Evolutionary conservation across 345 rosid species (phyloP).

Genomic region (Erucastrum elatum): DNA sequence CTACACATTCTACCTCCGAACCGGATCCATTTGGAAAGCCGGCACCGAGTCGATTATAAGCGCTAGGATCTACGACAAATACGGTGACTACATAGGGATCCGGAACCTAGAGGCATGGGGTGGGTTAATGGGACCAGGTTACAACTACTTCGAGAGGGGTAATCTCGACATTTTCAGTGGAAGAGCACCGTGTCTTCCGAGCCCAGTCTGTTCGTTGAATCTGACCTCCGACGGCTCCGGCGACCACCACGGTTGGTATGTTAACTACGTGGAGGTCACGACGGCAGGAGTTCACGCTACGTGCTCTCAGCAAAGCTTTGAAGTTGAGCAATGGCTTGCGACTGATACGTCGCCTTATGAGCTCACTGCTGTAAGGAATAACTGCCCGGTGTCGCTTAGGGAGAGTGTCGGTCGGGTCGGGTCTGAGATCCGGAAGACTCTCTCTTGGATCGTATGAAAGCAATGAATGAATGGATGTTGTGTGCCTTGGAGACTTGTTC

Average conservation of each 20-base stretch:
- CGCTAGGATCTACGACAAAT: slow-evolving; percentile 48
- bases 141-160: slow-evolving; percentile 89
- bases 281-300: slow-evolving; percentile 56
- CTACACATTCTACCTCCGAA: slow-evolving; percentile 65
- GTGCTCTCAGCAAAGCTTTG: slow-evolving; percentile 59
- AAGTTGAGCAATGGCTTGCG: slow-evolving; percentile 93
- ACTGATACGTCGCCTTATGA: slow-evolving; percentile 59
- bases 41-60: slow-evolving; percentile 77
- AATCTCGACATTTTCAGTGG: slow-evolving; percentile 91
- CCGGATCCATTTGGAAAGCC: slow-evolving; percentile 78
- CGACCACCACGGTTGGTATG: slow-evolving; percentile 78
- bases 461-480: neutral
- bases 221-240: slow-evolving; percentile 82
- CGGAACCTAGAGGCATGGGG: slow-evolving; percentile 68
- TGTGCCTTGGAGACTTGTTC: slow-evolving; percentile 10
- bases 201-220: slow-evolving; percentile 65
- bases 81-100: slow-evolving; percentile 51
- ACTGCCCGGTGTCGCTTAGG: slow-evolving; percentile 40
- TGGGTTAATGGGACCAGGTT: slow-evolving; percentile 69
- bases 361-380: slow-evolving; percentile 54
- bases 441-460: slow-evolving; percentile 40
- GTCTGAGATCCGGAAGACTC: slow-evolving; percentile 38
- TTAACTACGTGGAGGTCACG: slow-evolving; percentile 79
- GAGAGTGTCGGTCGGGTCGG: slow-evolving; percentile 28
- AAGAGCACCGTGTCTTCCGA: slow-evolving; percentile 52